These are phyloP conservation scores for Lepraria neglecta DNA, from an alignment of 495 filamentous ascomycete genomes.

Conservation along the genomic window DNA sequence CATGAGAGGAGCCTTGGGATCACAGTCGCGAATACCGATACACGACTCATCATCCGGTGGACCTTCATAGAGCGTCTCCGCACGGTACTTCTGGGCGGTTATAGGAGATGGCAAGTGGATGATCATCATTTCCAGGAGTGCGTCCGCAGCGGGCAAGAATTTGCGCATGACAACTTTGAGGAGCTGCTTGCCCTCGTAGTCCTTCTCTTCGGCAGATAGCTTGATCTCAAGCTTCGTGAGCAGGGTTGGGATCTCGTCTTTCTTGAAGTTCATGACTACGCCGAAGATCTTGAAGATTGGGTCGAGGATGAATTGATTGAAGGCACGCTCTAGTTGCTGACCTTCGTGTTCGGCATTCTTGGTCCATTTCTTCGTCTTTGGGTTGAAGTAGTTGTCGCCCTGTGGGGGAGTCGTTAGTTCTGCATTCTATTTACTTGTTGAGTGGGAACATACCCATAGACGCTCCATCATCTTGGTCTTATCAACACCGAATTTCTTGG, in stretches of 20 bases:
- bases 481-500: slow-evolving; percentile 99
- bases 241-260: slow-evolving; percentile 78
- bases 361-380: slow-evolving; percentile 99
- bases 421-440: neutral
- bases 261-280: slow-evolving; percentile 96
- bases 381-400: slow-evolving; percentile 99
- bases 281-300: slow-evolving; percentile 99
- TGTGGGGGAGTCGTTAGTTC: slow-evolving; percentile 33
- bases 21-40: slow-evolving; percentile 96
- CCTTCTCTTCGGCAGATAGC: slow-evolving; percentile 77
- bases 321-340: slow-evolving; percentile 88
- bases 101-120: slow-evolving; percentile 95
- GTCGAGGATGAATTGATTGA: slow-evolving; percentile 98
- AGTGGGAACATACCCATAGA: slow-evolving; percentile 69
- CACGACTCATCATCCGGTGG: slow-evolving; percentile 83
- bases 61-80: slow-evolving; percentile 98
- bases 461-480: slow-evolving; percentile 99
- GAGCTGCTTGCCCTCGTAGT: slow-evolving; percentile 91
- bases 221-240: slow-evolving; percentile 90
- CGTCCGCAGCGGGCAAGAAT: slow-evolving; percentile 96
- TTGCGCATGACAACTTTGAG: slow-evolving; percentile 98
- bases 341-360: slow-evolving; percentile 74
- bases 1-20: slow-evolving; percentile 97
- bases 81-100: slow-evolving; percentile 96
- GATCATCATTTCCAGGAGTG: slow-evolving; percentile 99